A percentile compares a stretch with the other conserved stretches of the same genome.
These are phyloP conservation scores for Macrolepiota fuliginosa DNA, from an alignment of 768 basidiomycete genomes.

Conservation along the genomic window DNA sequence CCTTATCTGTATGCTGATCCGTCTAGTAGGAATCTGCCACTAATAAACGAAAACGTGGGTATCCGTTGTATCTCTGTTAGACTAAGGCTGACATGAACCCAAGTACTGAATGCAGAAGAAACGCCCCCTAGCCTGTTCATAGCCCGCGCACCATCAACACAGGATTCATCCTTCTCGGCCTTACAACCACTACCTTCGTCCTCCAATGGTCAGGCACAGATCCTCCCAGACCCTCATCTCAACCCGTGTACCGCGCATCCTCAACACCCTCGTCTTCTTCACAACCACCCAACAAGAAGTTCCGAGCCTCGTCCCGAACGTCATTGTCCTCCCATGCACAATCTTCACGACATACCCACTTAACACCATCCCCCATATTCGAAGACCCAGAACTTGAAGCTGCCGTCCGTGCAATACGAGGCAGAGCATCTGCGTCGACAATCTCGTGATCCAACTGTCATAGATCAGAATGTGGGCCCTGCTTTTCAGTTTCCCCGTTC, in stretches of 20 bases:
- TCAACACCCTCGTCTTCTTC: too few species aligned
- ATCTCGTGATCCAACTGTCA: conserved; percentile 48
- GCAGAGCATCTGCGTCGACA: too few species aligned
- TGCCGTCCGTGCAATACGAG: conserved; percentile 69
- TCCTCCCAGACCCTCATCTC: conserved; percentile 20
- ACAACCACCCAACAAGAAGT: too few species aligned
- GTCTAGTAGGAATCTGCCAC: too few species aligned
- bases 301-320: too few species aligned
- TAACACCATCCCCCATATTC: conserved; percentile 14
- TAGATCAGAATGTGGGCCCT: conserved; percentile 25
- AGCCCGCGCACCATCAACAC: conserved; percentile 47
- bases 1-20: conserved; percentile 3
- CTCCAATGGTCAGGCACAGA: conserved; percentile 20
- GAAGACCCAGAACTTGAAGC: conserved; percentile 57
- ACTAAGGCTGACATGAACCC: too few species aligned
- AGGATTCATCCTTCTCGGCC: conserved; percentile 20
- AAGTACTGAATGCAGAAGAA: too few species aligned
- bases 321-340: too few species aligned
- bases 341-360: too few species aligned
- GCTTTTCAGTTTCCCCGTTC: too few species aligned
- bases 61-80: conserved; percentile 12
- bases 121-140: conserved; percentile 63
- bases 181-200: too few species aligned
- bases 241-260: too few species aligned
- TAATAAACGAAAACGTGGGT: conserved; percentile 67